Percentiles rank a stretch among this genome's conserved stretches.
These are phyloP conservation scores for Scenedesmus sp. DNA, from an alignment of 163 green algal genomes.

Conservation along the genomic window DNA sequence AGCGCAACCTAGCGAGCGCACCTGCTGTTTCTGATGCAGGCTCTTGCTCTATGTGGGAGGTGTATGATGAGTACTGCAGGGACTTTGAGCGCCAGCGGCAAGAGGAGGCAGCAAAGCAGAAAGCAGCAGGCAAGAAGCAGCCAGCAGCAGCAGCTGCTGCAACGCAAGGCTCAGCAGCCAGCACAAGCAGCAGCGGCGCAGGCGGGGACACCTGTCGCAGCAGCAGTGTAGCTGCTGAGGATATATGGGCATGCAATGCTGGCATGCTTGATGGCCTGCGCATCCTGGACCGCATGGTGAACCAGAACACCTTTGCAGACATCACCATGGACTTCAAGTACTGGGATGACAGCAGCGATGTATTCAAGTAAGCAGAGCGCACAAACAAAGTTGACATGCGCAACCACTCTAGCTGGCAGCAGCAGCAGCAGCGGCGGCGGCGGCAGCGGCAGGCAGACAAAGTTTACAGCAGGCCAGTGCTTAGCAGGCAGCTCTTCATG, in stretches of 20 bases:
- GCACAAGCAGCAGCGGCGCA: constrained; percentile 30
- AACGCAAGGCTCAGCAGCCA: not conserved
- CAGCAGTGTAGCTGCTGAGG: constrained; percentile 15
- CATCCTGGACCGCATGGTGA: constrained; percentile 94
- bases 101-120: constrained; percentile 76
- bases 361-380: constrained; percentile 61
- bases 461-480: too few relatives aligned
- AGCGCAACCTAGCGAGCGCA: too few relatives aligned
- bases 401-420: not conserved
- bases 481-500: too few relatives aligned
- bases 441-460: too few relatives aligned
- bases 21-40: constrained; percentile 44
- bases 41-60: constrained; percentile 84
- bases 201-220: not conserved
- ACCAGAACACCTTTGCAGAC: constrained; percentile 91
- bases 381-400: not conserved
- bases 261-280: constrained; percentile 59
- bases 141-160: constrained; percentile 23
- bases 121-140: constrained; percentile 69
- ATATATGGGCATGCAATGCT: constrained; percentile 48
- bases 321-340: constrained; percentile 96
- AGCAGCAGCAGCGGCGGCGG: not conserved
- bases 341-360: constrained; percentile 93
- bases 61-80: constrained; percentile 93
- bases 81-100: constrained; percentile 85